These are phyloP conservation scores for Schizophyllum amplum DNA, from an alignment of 1,284 basidiomycete species.

Conservation along the genomic window DNA sequence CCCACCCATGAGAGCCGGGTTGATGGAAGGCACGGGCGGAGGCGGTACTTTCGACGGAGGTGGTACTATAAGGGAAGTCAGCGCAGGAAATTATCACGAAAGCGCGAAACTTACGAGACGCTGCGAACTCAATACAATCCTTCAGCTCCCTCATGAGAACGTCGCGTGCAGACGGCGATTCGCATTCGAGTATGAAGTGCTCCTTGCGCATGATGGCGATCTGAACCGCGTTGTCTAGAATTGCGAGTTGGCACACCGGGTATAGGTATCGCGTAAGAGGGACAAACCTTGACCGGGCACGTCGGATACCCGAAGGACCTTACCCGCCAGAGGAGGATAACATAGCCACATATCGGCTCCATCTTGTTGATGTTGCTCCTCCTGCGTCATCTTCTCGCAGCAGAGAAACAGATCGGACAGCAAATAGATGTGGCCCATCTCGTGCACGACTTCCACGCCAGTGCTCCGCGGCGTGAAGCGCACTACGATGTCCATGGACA, in stretches of 20 bases:
- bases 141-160: constrained; percentile 67
- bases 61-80: constrained; percentile 32
- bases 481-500: constrained; percentile 70
- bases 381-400: constrained; percentile 72
- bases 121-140: constrained; percentile 81
- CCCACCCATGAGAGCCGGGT: too few relatives aligned
- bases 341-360: constrained; percentile 87
- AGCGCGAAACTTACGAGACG: constrained; percentile 45
- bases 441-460: constrained; percentile 65
- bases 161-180: constrained; percentile 58
- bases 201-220: constrained; percentile 90
- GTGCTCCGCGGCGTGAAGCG: constrained; percentile 75
- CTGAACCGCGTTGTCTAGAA: constrained; percentile 61
- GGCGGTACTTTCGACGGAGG: constrained; percentile 51
- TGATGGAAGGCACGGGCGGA: constrained; percentile 42
- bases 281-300: constrained; percentile 48
- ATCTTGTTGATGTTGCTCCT: constrained; percentile 48
- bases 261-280: not conserved
- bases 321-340: constrained; percentile 94
- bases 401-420: constrained; percentile 90
- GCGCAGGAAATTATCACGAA: constrained; percentile 2
- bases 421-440: constrained; percentile 79
- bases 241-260: not conserved
- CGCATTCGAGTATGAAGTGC: constrained; percentile 60
- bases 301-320: constrained; percentile 75